Conservation (phyloP, 176 grass and related monocot species). For the Hordeum marinum region DNA sequence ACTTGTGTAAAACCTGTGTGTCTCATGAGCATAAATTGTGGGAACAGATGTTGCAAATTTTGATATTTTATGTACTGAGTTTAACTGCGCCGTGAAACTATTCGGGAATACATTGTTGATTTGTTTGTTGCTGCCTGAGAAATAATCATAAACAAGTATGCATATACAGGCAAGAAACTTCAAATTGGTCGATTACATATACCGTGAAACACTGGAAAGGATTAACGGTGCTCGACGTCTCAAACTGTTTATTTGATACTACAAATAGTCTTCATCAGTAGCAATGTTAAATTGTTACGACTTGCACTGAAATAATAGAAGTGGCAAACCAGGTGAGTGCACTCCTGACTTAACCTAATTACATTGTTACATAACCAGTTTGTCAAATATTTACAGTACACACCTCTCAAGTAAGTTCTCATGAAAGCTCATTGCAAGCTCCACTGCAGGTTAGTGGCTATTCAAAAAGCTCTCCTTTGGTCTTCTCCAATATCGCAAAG, state of each 20-base stretch:
- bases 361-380: conserved; percentile 28
- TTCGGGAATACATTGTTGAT: not conserved
- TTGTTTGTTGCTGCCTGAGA: not conserved
- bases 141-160: not conserved
- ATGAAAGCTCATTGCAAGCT: conserved; percentile 32
- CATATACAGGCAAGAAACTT: not conserved
- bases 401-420: conserved; percentile 19
- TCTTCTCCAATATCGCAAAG: conserved; percentile 9
- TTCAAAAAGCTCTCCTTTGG: conserved; percentile 27
- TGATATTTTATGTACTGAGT: not conserved
- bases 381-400: conserved; percentile 50
- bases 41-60: not conserved
- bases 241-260: not conserved
- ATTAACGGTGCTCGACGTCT: not conserved
- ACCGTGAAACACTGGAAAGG: not conserved
- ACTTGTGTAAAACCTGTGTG: not conserved
- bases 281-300: conserved; percentile 11
- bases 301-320: not conserved
- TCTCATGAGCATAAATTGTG: not conserved
- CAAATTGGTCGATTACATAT: not conserved
- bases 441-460: conserved; percentile 25
- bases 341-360: conserved; percentile 15
- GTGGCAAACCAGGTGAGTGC: conserved; percentile 9
- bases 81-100: not conserved
- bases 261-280: not conserved